These are phyloP conservation scores for Raphanus hybrid DNA, from an alignment of 441 rosid genomes.

Conservation along the genomic window DNA sequence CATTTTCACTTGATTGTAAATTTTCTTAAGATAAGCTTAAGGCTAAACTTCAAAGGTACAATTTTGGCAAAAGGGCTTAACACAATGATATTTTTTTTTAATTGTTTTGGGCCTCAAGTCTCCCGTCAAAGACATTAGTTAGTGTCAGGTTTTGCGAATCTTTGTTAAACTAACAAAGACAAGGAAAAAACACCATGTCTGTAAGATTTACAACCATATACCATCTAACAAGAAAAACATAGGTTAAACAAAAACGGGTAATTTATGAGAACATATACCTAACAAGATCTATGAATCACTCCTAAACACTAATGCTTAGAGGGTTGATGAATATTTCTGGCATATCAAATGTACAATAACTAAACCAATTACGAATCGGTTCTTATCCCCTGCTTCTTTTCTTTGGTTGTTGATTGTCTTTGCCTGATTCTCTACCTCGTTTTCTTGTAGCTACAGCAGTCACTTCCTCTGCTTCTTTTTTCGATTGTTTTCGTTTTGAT, in stretches of 20 bases:
- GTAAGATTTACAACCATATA: background rate
- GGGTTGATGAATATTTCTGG: conserved; percentile 16
- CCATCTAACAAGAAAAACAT: conserved; percentile 5
- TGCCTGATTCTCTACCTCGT: conserved; percentile 48
- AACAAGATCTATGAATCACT: conserved; percentile 26
- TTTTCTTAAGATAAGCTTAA: background rate
- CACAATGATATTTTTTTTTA: background rate
- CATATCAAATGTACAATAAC: conserved; percentile 33
- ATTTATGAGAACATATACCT: conserved; percentile 8
- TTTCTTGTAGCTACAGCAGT: conserved; percentile 41
- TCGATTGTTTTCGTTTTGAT: conserved; percentile 51
- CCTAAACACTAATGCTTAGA: conserved; percentile 14
- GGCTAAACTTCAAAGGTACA: background rate
- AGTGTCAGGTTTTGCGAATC: background rate
- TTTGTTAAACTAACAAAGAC: background rate
- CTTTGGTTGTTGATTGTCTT: conserved; percentile 47
- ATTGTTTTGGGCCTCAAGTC: background rate
- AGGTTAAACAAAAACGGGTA: conserved; percentile 3
- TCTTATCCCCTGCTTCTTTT: conserved; percentile 39
- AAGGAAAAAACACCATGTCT: conserved; percentile 5
- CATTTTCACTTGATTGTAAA: background rate
- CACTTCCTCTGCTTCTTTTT: conserved; percentile 43
- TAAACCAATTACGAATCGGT: conserved; percentile 10
- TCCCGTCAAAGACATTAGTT: background rate
- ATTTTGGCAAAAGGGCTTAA: background rate